These are phyloP conservation scores for Tulasnella sp. DNA, from an alignment of 768 basidiomycete genomes.

Conservation along the genomic window DNA sequence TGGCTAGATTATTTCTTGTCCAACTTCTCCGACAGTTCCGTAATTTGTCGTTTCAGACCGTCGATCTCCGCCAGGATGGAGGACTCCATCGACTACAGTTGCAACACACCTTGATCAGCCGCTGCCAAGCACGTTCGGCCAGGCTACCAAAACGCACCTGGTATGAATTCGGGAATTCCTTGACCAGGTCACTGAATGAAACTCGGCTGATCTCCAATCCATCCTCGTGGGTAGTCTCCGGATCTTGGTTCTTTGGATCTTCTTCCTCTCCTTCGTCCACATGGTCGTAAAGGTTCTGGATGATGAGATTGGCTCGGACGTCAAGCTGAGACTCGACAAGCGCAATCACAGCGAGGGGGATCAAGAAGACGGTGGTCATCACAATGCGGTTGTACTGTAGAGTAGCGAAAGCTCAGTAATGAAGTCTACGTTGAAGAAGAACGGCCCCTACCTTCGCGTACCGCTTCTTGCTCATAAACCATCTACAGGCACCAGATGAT, in stretches of 20 bases:
- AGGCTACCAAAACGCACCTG: conserved; percentile 44
- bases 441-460: conserved; percentile 51
- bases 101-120: conserved; percentile 7
- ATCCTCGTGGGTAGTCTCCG: conserved; percentile 49
- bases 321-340: conserved; percentile 60
- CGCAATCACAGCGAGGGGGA: conserved; percentile 68
- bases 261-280: conserved; percentile 52
- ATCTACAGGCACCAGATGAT: conserved; percentile 23
- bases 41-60: conserved; percentile 39
- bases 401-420: conserved; percentile 18
- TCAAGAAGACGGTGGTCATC: conserved; percentile 74
- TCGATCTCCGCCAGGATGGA: conserved; percentile 57
- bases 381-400: conserved; percentile 62
- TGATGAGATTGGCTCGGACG: conserved; percentile 48
- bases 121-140: neutral
- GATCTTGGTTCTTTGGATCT: conserved; percentile 48
- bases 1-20: neutral
- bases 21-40: conserved; percentile 1
- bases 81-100: conserved; percentile 58
- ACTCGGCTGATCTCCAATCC: conserved; percentile 63
- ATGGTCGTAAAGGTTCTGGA: conserved; percentile 58
- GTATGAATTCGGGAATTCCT: conserved; percentile 62
- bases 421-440: neutral
- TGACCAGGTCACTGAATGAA: conserved; percentile 59
- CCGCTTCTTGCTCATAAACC: conserved; percentile 38